These are phyloP conservation scores for Cochlearia excelsa DNA, from an alignment of 345 rosid genomes.

Conservation along the genomic window DNA sequence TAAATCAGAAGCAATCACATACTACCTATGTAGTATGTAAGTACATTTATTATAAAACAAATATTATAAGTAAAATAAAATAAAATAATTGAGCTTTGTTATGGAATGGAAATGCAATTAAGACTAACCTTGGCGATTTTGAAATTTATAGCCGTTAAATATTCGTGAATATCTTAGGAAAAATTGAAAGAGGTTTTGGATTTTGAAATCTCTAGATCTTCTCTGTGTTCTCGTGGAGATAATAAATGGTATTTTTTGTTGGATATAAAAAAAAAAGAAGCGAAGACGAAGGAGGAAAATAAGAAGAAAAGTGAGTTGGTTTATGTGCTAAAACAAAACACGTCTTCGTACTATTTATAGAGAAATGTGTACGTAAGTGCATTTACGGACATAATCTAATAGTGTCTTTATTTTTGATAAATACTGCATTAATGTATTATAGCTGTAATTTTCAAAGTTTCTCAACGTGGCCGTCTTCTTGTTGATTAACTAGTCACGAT, in stretches of 20 bases:
- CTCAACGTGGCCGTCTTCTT: conserved; percentile 35
- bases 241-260: conserved; percentile 15
- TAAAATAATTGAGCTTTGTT: background rate
- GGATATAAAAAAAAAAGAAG: background rate
- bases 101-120: background rate
- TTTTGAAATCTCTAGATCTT: conserved; percentile 15
- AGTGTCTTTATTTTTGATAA: conserved; percentile 3
- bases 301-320: conserved; percentile 15
- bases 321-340: conserved; percentile 28
- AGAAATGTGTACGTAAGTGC: conserved; percentile 30
- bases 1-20: background rate
- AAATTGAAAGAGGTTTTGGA: conserved; percentile 1
- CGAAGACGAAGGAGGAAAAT: conserved; percentile 7
- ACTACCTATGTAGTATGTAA: background rate
- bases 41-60: background rate
- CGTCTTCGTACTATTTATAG: conserved; percentile 25
- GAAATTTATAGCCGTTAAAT: background rate
- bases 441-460: conserved; percentile 24
- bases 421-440: background rate
- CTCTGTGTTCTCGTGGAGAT: conserved; percentile 20
- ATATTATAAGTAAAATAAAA: background rate
- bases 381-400: conserved; percentile 18
- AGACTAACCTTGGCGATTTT: conserved; percentile 34
- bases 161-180: background rate
- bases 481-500: conserved; percentile 19